These are phyloP conservation scores for Aspergillus taichungensis DNA, from an alignment of 495 filamentous ascomycete genomes.

Conservation along the genomic window DNA sequence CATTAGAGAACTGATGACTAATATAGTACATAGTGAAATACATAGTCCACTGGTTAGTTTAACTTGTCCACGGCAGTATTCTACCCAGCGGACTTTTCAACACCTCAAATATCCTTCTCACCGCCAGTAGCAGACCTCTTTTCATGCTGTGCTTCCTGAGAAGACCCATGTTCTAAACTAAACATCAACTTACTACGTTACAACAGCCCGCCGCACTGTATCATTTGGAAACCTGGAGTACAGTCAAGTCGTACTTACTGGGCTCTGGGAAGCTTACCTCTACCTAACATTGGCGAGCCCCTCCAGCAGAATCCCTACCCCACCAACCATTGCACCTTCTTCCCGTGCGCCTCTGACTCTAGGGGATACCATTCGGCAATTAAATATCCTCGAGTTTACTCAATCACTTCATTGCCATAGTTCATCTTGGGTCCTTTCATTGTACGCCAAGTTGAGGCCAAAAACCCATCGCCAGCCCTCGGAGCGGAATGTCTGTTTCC, in stretches of 20 bases:
- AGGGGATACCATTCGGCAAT: neutral
- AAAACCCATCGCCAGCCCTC: slow-evolving; percentile 26
- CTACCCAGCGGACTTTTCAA: too few relatives aligned
- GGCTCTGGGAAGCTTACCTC: slow-evolving; percentile 10
- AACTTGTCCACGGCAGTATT: too few relatives aligned
- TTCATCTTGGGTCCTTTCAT: slow-evolving; percentile 7
- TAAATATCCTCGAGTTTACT: neutral
- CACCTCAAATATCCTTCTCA: slow-evolving; percentile 11
- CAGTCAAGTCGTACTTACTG: slow-evolving; percentile 1
- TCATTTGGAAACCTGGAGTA: slow-evolving; percentile 4
- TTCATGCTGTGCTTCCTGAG: slow-evolving; percentile 1
- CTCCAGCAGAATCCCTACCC: slow-evolving; percentile 23
- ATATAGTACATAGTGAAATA: neutral
- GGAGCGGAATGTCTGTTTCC: slow-evolving; percentile 52
- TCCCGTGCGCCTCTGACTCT: slow-evolving; percentile 3
- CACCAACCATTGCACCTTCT: slow-evolving; percentile 19
- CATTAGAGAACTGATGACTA: neutral
- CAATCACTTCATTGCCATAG: slow-evolving; percentile 1
- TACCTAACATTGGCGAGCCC: slow-evolving; percentile 14
- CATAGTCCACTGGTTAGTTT: neutral
- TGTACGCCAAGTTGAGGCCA: slow-evolving; percentile 14
- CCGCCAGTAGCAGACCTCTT: slow-evolving; percentile 17
- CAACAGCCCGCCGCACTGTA: slow-evolving; percentile 6
- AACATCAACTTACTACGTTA: neutral
- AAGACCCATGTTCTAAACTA: slow-evolving; percentile 4